Conservation (phyloP, 257 asterid genomes). For the Fraxinus pennsylvanica region DNA sequence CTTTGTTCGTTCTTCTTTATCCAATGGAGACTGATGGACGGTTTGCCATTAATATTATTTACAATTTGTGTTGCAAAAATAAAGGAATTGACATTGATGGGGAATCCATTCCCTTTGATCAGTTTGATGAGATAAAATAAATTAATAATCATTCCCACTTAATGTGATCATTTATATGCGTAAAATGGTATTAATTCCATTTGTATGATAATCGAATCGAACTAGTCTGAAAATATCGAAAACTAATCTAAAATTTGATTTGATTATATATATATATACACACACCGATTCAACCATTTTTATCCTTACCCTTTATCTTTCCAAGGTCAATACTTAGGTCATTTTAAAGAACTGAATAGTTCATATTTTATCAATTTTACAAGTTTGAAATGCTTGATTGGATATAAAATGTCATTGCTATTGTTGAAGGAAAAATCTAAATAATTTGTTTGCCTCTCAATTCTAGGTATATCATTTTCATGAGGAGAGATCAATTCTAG, state of each 20-base stretch:
- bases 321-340: too few species aligned
- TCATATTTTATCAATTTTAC: neutral
- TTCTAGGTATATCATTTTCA: too few species aligned
- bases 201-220: too few species aligned
- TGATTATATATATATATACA: too few species aligned
- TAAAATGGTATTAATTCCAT: neutral
- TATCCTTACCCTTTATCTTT: too few species aligned
- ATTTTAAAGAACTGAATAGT: too few species aligned
- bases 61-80: neutral
- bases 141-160: neutral
- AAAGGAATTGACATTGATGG: constrained; percentile 20
- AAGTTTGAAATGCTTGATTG: neutral
- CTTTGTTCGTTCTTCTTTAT: constrained; percentile 18
- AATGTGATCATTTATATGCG: neutral
- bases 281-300: too few species aligned
- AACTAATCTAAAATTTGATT: too few species aligned
- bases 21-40: constrained; percentile 31
- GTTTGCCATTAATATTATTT: constrained; percentile 16
- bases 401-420: too few species aligned
- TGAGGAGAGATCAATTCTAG: neutral
- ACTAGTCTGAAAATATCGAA: too few species aligned
- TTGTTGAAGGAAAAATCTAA: too few species aligned
- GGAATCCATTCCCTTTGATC: constrained; percentile 25
- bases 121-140: neutral
- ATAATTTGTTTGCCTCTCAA: too few species aligned